Conservation (phyloP, 2,329 filamentous ascomycete genomes). For the Alternaria brassicae region DNA sequence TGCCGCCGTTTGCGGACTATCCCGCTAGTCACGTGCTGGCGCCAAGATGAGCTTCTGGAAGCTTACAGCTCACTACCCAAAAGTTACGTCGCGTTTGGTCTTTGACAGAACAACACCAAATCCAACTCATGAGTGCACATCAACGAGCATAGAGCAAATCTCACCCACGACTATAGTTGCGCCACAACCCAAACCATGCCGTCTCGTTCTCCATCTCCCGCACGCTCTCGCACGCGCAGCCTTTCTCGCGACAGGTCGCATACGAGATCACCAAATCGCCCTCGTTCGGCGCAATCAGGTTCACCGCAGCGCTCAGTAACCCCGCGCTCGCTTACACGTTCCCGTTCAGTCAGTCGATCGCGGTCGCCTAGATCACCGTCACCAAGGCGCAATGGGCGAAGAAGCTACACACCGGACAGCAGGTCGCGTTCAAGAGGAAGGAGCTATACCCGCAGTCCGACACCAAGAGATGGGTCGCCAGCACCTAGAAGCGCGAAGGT, state of each 20-base stretch:
- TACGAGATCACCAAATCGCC: constrained; percentile 37
- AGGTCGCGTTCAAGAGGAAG: constrained; percentile 41
- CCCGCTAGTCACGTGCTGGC: constrained; percentile 20
- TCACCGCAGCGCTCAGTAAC: constrained; percentile 49
- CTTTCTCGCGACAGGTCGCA: constrained; percentile 53
- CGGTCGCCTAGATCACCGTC: constrained; percentile 33
- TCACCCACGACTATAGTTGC: background rate
- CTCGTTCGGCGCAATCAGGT: constrained; percentile 33
- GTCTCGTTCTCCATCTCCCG: constrained; percentile 36
- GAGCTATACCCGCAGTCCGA: constrained; percentile 47
- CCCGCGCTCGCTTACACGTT: constrained; percentile 47
- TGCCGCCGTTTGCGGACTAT: constrained; percentile 10
- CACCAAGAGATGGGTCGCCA: constrained; percentile 43
- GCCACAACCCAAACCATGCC: constrained; percentile 17
- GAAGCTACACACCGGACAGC: constrained; percentile 42
- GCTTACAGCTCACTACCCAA: constrained; percentile 15
- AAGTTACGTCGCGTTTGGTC: constrained; percentile 25
- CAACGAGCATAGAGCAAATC: background rate
- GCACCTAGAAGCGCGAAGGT: constrained; percentile 51
- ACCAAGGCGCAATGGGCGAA: constrained; percentile 48
- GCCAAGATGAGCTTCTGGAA: constrained; percentile 12
- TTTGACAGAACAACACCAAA: background rate
- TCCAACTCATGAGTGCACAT: background rate
- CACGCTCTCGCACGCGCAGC: constrained; percentile 45
- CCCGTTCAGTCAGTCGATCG: constrained; percentile 46